Evolutionary conservation across 202 grass and related monocot genomes (phyloP).

Genomic region (Zoysia matrella): DNA sequence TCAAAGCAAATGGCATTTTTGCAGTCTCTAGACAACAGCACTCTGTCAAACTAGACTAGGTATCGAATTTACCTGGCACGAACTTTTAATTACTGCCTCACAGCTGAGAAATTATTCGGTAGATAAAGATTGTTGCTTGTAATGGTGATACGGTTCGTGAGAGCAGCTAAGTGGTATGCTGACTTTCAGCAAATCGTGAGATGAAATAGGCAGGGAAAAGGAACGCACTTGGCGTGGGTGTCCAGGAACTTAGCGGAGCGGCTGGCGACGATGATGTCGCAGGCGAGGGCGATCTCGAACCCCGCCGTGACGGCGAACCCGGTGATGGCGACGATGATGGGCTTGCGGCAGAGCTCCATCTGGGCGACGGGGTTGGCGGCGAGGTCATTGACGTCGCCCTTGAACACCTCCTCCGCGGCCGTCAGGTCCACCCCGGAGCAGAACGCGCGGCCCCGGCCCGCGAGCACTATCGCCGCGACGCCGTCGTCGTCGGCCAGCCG

Average conservation of each 20-base stretch:
- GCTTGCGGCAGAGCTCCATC: slow-evolving; percentile 82
- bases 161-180: slow-evolving; percentile 1
- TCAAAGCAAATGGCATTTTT: not conserved
- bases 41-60: not conserved
- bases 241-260: slow-evolving; percentile 87
- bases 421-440: slow-evolving; percentile 89
- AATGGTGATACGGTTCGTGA: not conserved
- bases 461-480: slow-evolving; percentile 71
- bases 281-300: slow-evolving; percentile 89
- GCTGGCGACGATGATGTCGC: slow-evolving; percentile 77
- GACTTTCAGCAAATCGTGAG: not conserved
- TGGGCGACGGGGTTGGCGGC: slow-evolving; percentile 60
- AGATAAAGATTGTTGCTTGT: not conserved
- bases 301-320: slow-evolving; percentile 90
- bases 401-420: slow-evolving; percentile 85
- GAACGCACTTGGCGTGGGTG: slow-evolving; percentile 77
- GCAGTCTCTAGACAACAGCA: not conserved
- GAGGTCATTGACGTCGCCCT: slow-evolving; percentile 82
- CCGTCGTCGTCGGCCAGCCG: slow-evolving; percentile 61
- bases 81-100: not conserved
- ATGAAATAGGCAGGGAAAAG: not conserved
- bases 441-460: slow-evolving; percentile 77
- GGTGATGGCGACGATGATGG: slow-evolving; percentile 78
- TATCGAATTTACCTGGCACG: not conserved
- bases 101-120: not conserved